Percentiles rank a stretch among this genome's conserved stretches.
These are phyloP conservation scores for Casuarina glauca DNA, from an alignment of 306 rosid genomes.

Conservation along the genomic window DNA sequence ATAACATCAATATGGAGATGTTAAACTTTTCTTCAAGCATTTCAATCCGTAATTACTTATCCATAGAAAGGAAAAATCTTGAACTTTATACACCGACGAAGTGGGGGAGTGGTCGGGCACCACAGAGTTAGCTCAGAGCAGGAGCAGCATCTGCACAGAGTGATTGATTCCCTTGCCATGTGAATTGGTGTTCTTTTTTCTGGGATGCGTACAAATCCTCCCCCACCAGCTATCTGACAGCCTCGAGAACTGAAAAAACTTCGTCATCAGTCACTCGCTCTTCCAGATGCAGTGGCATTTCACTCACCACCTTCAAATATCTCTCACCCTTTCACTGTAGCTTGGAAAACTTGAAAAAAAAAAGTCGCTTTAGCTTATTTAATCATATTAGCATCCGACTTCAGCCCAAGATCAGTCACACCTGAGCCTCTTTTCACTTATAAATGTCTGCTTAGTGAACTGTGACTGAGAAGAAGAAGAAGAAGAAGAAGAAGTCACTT, in stretches of 20 bases:
- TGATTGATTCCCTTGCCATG: conserved; percentile 49
- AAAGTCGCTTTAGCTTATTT: not conserved
- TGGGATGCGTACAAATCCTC: conserved; percentile 26
- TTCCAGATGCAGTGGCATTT: not conserved
- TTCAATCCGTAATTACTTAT: no score
- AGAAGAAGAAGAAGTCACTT: not conserved
- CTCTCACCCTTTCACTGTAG: not conserved
- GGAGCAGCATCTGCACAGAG: not conserved
- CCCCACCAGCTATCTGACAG: conserved; percentile 38
- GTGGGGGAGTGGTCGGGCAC: not conserved
- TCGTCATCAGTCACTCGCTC: not conserved
- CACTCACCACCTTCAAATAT: no score
- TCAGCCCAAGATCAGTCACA: not conserved
- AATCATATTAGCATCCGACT: not conserved
- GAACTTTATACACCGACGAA: no score
- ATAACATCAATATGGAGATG: no score
- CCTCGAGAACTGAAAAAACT: conserved; percentile 30
- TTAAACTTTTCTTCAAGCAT: no score
- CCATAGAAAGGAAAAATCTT: no score
- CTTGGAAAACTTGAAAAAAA: not conserved
- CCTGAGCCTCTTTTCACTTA: conserved; percentile 3
- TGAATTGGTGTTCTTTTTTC: conserved; percentile 22
- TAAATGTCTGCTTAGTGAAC: not conserved
- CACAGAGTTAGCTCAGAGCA: not conserved
- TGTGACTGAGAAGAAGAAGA: not conserved